These are phyloP conservation scores for Ascoidea asiatica DNA, from an alignment of 805 yeast genomes.

Conservation along the genomic window DNA sequence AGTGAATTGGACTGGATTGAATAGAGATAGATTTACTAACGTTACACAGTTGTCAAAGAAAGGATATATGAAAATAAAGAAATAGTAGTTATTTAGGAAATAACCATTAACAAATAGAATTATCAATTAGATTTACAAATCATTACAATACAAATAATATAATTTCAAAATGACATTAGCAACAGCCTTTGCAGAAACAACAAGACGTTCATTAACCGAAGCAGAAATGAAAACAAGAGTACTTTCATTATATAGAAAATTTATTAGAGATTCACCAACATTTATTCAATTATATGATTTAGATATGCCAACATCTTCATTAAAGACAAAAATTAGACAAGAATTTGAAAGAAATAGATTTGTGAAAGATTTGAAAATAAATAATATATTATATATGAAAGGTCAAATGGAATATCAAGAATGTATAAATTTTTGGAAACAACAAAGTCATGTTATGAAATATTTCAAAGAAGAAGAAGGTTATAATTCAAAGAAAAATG, in stretches of 20 bases:
- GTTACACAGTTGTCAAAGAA: too few species aligned
- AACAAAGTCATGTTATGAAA: slow-evolving; percentile 71
- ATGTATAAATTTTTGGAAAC: slow-evolving; percentile 81
- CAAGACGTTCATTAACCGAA: slow-evolving; percentile 48
- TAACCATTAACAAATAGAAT: too few species aligned
- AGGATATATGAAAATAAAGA: too few species aligned
- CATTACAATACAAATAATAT: too few species aligned
- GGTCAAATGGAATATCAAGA: slow-evolving; percentile 91
- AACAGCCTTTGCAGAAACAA: slow-evolving; percentile 75
- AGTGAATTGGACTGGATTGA: too few species aligned
- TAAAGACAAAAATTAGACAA: slow-evolving; percentile 76
- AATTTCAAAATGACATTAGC: slow-evolving; percentile 39
- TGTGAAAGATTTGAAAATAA: slow-evolving; percentile 50
- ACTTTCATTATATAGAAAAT: slow-evolving; percentile 60
- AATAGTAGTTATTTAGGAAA: too few species aligned
- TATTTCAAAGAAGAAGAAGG: slow-evolving; percentile 59
- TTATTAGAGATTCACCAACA: slow-evolving; percentile 45
- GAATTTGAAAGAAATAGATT: slow-evolving; percentile 79
- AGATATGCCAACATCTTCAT: slow-evolving; percentile 65
- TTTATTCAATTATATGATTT: slow-evolving; percentile 54
- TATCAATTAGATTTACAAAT: too few species aligned
- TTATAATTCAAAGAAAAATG: slow-evolving; percentile 39
- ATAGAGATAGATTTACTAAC: too few species aligned
- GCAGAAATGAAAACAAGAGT: slow-evolving; percentile 53
- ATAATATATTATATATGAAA: slow-evolving; percentile 60